Evolutionary conservation across 169 alveolate species (phyloP), one percentile per base, ranked within the genome.

Genomic region (Cryptosporidium felis): DNA sequence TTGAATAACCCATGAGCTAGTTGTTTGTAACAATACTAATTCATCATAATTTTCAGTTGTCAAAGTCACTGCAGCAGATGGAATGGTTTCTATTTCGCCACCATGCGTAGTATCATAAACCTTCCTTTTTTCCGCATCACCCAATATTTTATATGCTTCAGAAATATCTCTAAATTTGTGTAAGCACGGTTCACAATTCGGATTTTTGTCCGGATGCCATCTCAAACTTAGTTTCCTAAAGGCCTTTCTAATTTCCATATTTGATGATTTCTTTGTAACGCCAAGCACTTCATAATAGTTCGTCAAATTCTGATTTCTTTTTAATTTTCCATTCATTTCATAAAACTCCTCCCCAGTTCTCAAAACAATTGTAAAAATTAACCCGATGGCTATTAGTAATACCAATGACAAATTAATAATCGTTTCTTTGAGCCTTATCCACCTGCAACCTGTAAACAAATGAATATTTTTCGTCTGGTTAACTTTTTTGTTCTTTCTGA

Each of bases 151-250:
- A 90, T 94, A 92, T 6, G 97, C 97, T 63, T 95, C 90, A 36
- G 96, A 93, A 44, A 94, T 91, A 32, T 91, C 89, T 80, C 91
- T 85, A 88, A 94, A 94, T 26, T 91, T 92, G 26, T 91, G 89
- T 53, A 90, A 92, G 63, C 93, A 93, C 36, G 93, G 94, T 47
- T 90, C 91, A 56, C 92, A 88, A 89, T 89, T 91, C 18, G 79
- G 80, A 60, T 92, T 90, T 80, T 93, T 93, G 80, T 93, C 97
- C 18, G 97, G 96, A 79, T 94, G 97, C 89, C 91, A 90, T 49
- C 51, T 89, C 30, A 90, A 89, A 3, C 94, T 93, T 3, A 89
- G 60, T 79, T 91, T 93, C 38, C 92, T 89, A 80, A 91, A 94
- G 38, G 93, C 93, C 61, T 92, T 93, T 45, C 93, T 92, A 59